Evolutionary conservation across 1,139 yeast genomes (phyloP), one percentile per base, ranked within the genome.

Genomic region (Kurtzmaniella natalensis): DNA sequence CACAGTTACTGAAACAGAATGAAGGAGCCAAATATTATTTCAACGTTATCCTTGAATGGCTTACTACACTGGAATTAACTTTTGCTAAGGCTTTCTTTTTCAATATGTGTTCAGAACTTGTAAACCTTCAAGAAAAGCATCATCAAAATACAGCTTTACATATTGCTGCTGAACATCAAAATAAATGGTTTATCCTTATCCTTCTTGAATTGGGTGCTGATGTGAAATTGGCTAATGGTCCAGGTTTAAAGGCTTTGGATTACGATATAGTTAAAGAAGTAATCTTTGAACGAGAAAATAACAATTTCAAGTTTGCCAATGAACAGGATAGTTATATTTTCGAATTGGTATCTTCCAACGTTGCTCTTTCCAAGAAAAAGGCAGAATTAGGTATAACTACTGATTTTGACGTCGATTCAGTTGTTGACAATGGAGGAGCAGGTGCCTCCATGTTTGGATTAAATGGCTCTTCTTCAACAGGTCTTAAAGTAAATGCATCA

Each of bases 71-170:
- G 40, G 18, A 17, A 17, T 26, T 14, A 7, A n/a, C n/a, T 10
- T 21, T 17, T 17, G 18, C 20, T 4, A 66, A 76, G 31, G 62
- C 72, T 31, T 64, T 72, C 20, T 64, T 89, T 34, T 69, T 75
- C n/a, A 71, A 77, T 46, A 77, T 87, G 42, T 73, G 82, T 55
- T 60, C 65, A 10, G 77, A 78, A 30, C 70, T 88, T 35, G 77
- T 88, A 18, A 86, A 89, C 52, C 72, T 79, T 2, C 83, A 81
- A 44, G 97, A 89, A 53, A 69, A 77, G 33, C 48, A 46, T 10
- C 81, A 81, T 46, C 98, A 97, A 26, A 95, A 89, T 51, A 87
- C 95, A 0, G 79, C 92, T 36, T 65, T 92, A 38, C 95, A 89
- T 54, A 76, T 88, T 39, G 96, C 97, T 0, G 94, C 95, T 0